Evolutionary conservation across 176 grass and related monocot genomes (phyloP).

Genomic region (Oryza brachyantha): DNA sequence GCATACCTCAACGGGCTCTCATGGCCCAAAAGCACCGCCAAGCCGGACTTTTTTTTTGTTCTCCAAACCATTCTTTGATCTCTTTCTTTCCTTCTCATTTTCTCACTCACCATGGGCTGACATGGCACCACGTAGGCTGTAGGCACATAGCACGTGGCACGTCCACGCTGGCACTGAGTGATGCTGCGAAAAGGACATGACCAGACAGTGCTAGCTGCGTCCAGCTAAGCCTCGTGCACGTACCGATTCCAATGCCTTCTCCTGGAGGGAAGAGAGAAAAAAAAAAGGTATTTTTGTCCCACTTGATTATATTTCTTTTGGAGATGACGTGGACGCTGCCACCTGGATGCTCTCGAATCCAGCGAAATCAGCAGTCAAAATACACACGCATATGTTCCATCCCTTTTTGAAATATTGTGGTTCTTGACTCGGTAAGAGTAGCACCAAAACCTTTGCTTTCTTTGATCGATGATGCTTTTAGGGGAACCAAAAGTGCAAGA

Average conservation of each 20-base stretch:
- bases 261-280: too few relatives aligned
- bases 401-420: background rate
- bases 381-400: background rate
- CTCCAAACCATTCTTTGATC: too few relatives aligned
- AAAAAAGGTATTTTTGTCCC: background rate
- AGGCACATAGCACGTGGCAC: background rate
- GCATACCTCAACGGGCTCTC: background rate
- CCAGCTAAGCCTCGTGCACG: background rate
- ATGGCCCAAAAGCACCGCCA: background rate
- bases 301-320: background rate
- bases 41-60: background rate
- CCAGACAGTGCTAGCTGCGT: background rate
- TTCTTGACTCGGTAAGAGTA: background rate
- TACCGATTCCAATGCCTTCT: background rate
- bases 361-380: background rate
- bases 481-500: too few relatives aligned
- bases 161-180: background rate
- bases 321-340: background rate
- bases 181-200: background rate
- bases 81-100: too few relatives aligned
- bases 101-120: background rate
- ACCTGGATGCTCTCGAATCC: background rate
- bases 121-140: background rate
- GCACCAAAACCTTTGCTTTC: too few relatives aligned
- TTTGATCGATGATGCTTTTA: too few relatives aligned